Evolutionary conservation across 129 eudicot genomes (phyloP), one percentile per base, ranked within the genome.

Genomic region (Flaveria bidentis): DNA sequence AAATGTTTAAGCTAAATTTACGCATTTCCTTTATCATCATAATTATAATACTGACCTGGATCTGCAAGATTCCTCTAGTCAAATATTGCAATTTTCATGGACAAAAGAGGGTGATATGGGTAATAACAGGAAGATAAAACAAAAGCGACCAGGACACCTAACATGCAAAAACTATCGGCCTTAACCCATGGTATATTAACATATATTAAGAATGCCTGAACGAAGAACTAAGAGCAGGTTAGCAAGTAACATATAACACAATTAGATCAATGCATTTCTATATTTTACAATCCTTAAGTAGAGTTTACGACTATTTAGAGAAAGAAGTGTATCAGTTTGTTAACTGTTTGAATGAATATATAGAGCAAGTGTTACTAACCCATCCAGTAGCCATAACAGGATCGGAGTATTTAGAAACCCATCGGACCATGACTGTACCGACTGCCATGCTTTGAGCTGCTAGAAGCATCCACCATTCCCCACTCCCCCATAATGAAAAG

Each of bases 381-480:
- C 96, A 95, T 82, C 99, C 99, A 65, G 99, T 95, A 55, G 99
- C 99, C 99, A 95, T 95, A 77, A 95, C 56, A 51, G 99, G 97
- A 85, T 95, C 99, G 2, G 99, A 84, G 78, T 89, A 95, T 82
- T 95, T 89, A 56, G 96, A 89, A 80, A 95, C 99, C 99, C 99
- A 95, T 36, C 96, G 96, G 73, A 95, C 97, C 97, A 95, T 95
- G 58, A 95, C 96, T 1, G 99, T 95, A n/a, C 99, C 99, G 42
- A 91, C 73, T 15, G 99, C 99, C 99, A 95, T 95, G 81, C 99
- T 95, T 86, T 95, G 99, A 39, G 99, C 99, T 7, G 99, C 93
- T 58, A 95, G 88, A 86, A 95, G 94, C 99, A 95, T 95, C 99
- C 96, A 91, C 97, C 92, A 95, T 68, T 95, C 99, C 25, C 99